A percentile compares a stretch with the other conserved stretches of the same genome.
Conservation (phyloP, 257 asterid species). For the Rauvolfia tetraphylla region DNA sequence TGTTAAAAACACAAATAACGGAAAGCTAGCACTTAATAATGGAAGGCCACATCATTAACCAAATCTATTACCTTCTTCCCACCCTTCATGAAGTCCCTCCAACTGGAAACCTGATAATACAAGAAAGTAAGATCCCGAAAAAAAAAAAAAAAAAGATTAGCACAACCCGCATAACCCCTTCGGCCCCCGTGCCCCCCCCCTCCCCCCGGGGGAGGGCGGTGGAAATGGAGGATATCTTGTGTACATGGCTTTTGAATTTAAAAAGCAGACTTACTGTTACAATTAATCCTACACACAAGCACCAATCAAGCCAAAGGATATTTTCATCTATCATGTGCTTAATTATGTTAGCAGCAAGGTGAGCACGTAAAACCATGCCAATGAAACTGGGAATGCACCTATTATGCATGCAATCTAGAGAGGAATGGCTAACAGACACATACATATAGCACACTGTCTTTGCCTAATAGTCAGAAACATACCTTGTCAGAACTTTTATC, state of each 20-base stretch:
- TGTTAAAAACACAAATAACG: background rate
- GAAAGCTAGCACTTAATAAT: background rate
- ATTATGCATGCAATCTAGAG: too few relatives aligned
- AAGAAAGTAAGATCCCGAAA: background rate
- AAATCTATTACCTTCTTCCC: slow-evolving; percentile 71
- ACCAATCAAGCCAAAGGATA: background rate
- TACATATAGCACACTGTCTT: background rate
- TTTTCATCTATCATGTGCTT: background rate
- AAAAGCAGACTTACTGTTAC: background rate
- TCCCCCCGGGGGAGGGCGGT: too few relatives aligned
- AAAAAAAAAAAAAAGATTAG: background rate
- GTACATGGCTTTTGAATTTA: background rate
- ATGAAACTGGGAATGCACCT: background rate
- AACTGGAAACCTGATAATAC: slow-evolving; percentile 76
- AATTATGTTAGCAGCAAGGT: background rate
- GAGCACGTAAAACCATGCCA: background rate
- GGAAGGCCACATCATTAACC: background rate
- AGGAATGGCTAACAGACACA: background rate
- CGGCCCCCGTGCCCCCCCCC: too few relatives aligned
- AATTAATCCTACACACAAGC: background rate
- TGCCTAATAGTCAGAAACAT: background rate
- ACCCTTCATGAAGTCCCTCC: slow-evolving; percentile 98
- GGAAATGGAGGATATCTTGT: background rate
- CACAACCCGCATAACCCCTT: too few relatives aligned
- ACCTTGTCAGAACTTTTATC: background rate